Evolutionary conservation across 768 basidiomycete species (phyloP).

Genomic region (Suillus clintonianus): DNA sequence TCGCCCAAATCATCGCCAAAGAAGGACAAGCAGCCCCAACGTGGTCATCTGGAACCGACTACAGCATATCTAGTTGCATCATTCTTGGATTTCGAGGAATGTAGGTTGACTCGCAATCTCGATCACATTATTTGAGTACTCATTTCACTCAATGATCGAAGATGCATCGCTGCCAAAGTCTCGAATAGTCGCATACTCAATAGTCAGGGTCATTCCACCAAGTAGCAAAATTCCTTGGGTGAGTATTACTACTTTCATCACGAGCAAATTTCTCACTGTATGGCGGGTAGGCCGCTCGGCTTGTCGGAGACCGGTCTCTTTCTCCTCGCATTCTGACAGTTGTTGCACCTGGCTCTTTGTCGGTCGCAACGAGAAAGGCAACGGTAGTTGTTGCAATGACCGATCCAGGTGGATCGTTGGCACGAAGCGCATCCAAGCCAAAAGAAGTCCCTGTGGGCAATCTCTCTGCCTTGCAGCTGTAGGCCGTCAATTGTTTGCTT

Average conservation of each 20-base stretch:
- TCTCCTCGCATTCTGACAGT: constrained; percentile 48
- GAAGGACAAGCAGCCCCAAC: constrained; percentile 25
- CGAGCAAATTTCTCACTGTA: constrained; percentile 25
- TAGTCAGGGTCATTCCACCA: constrained; percentile 35
- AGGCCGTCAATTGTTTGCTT: constrained; percentile 5
- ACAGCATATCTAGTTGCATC: constrained; percentile 51
- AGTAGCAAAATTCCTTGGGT: constrained; percentile 43
- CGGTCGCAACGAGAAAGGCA: constrained; percentile 30
- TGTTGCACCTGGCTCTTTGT: constrained; percentile 36
- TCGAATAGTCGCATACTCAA: constrained; percentile 30
- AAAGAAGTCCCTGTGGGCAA: constrained; percentile 50
- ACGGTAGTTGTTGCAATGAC: constrained; percentile 51
- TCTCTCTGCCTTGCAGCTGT: constrained; percentile 57
- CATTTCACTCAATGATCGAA: constrained; percentile 39
- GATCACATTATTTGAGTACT: constrained; percentile 24
- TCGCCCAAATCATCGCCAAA: constrained; percentile 27
- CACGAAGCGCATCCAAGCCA: constrained; percentile 29
- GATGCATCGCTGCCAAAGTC: constrained; percentile 41
- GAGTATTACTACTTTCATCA: constrained; percentile 9
- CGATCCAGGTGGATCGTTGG: constrained; percentile 44
- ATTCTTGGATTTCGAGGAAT: constrained; percentile 62
- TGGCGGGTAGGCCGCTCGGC: constrained; percentile 19
- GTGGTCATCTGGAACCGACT: constrained; percentile 27
- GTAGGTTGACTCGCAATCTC: constrained; percentile 38
- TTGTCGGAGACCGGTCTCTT: constrained; percentile 41